These are phyloP conservation scores for Pascua sp. DNA, from an alignment of 1,284 basidiomycete genomes.

Conservation along the genomic window DNA sequence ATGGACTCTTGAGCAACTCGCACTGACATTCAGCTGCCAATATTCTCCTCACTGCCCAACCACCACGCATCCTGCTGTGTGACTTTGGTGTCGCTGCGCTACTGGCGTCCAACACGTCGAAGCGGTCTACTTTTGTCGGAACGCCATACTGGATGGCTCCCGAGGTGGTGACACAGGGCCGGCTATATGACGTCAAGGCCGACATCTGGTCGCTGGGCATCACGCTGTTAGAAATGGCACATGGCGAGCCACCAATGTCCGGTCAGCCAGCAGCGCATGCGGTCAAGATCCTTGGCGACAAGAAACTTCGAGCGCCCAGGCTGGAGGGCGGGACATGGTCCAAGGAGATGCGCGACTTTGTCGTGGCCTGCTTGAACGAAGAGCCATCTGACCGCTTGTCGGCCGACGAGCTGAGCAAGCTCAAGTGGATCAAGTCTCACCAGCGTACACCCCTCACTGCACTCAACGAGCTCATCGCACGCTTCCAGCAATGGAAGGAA, in stretches of 20 bases:
- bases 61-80: constrained; percentile 86
- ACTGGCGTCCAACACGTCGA: constrained; percentile 77
- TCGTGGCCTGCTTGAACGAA: constrained; percentile 79
- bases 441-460: constrained; percentile 66
- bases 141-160: constrained; percentile 99
- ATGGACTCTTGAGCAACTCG: neutral
- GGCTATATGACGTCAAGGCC: constrained; percentile 90
- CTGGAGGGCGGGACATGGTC: constrained; percentile 73
- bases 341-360: constrained; percentile 84
- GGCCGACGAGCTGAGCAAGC: constrained; percentile 83
- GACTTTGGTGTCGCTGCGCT: constrained; percentile 97
- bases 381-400: constrained; percentile 73
- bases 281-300: constrained; percentile 81
- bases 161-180: constrained; percentile 83
- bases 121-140: constrained; percentile 89
- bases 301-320: constrained; percentile 61
- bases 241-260: constrained; percentile 58
- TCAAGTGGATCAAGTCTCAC: constrained; percentile 86
- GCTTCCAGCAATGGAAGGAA: constrained; percentile 72
- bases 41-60: constrained; percentile 73
- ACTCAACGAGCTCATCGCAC: constrained; percentile 78
- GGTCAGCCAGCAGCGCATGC: constrained; percentile 83
- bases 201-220: constrained; percentile 97
- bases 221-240: constrained; percentile 87
- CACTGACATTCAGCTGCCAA: constrained; percentile 66